These are phyloP conservation scores for Dendrobium catenatum DNA, from an alignment of 106 monocot genomes.

Conservation along the genomic window DNA sequence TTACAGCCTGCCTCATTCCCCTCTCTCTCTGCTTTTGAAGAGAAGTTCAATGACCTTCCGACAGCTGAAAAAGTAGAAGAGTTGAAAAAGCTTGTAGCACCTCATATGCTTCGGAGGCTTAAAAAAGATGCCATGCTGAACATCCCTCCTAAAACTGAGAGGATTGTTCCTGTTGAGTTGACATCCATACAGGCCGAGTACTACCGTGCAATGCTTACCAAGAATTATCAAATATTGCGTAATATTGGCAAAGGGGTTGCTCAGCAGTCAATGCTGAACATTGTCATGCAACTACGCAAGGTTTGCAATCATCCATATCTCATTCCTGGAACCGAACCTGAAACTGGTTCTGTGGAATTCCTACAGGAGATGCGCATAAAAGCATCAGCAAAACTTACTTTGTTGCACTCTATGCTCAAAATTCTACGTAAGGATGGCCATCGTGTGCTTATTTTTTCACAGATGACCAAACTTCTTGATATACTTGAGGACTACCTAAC, in stretches of 20 bases:
- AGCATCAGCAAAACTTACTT: conserved; percentile 81
- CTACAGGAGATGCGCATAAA: conserved; percentile 97
- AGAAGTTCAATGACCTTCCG: conserved; percentile 88
- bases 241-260: conserved; percentile 84
- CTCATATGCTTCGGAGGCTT: conserved; percentile 90
- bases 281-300: conserved; percentile 96
- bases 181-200: conserved; percentile 94
- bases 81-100: conserved; percentile 91
- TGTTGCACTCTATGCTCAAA: conserved; percentile 92
- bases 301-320: conserved; percentile 99
- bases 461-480: conserved; percentile 99
- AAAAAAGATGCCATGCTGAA: conserved; percentile 98
- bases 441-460: conserved; percentile 93
- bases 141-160: conserved; percentile 96
- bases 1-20: conserved; percentile 89
- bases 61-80: conserved; percentile 92
- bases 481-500: conserved; percentile 94
- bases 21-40: conserved; percentile 86
- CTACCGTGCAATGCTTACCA: conserved; percentile 93
- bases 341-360: conserved; percentile 74
- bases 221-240: conserved; percentile 86
- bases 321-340: conserved; percentile 97
- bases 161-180: conserved; percentile 88
- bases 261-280: conserved; percentile 92
- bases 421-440: conserved; percentile 81